A percentile compares a stretch with the other conserved stretches of the same genome.
phyloP scores from a whole-genome alignment of 1,284 basidiomycete genomes.

The Ganoderma boninense region DNA sequence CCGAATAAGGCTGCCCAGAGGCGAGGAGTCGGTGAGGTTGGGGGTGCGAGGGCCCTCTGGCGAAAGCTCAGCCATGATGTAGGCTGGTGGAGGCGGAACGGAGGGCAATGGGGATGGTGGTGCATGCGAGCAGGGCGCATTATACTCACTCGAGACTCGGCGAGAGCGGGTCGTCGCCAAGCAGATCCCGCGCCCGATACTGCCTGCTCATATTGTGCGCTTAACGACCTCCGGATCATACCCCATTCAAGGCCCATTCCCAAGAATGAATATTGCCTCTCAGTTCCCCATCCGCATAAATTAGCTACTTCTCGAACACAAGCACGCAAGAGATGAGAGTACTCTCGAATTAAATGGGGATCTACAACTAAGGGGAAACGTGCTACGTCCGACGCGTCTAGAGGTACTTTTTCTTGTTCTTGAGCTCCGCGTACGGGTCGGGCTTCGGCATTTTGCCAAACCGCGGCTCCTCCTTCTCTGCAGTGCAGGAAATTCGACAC shows the following conservation, averaged over 20 bases:
- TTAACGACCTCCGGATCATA: not conserved
- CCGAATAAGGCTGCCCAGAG: constrained; percentile 50
- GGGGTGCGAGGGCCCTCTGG: constrained; percentile 21
- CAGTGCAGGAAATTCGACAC: constrained; percentile 17
- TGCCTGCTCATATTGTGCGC: no score
- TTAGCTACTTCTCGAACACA: no score
- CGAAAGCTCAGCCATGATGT: constrained; percentile 29
- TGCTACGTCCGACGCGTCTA: constrained; percentile 30
- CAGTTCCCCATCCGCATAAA: no score
- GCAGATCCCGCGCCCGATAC: constrained; percentile 22
- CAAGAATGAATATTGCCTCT: no score
- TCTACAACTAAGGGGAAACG: constrained; percentile 22
- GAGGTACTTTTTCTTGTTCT: constrained; percentile 60
- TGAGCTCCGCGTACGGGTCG: constrained; percentile 63
- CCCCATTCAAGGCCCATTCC: not conserved
- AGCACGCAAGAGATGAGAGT: constrained; percentile 13
- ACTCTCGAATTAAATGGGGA: constrained; percentile 24
- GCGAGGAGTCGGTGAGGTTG: constrained; percentile 45
- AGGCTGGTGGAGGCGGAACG: not conserved
- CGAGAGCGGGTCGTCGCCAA: constrained; percentile 28
- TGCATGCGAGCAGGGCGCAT: constrained; percentile 4
- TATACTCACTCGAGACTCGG: no score
- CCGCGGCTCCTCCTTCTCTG: constrained; percentile 70
- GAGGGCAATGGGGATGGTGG: constrained; percentile 15
- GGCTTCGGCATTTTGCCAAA: constrained; percentile 64